Evolutionary conservation across 2,329 filamentous ascomycete genomes (phyloP).

Genomic region (Aspergillus neotritici): DNA sequence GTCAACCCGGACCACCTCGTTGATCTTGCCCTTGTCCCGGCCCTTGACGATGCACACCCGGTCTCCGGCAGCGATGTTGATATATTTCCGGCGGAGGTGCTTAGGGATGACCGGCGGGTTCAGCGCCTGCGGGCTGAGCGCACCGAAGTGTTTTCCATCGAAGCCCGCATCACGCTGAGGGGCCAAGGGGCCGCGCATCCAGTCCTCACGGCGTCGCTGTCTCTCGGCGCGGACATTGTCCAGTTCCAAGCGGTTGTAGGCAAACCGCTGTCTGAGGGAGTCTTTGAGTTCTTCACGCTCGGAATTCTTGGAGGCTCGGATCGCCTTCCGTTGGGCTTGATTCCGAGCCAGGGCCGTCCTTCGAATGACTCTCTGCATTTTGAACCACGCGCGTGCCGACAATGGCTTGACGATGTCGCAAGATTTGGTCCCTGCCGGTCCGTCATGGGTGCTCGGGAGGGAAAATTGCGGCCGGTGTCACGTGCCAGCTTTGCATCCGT

Average conservation of each 20-base stretch:
- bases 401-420: slow-evolving; percentile 22
- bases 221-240: slow-evolving; percentile 46
- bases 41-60: slow-evolving; percentile 77
- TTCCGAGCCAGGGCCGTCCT: slow-evolving; percentile 62
- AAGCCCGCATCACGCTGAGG: slow-evolving; percentile 68
- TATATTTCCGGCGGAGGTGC: slow-evolving; percentile 40
- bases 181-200: slow-evolving; percentile 69
- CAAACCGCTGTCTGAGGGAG: slow-evolving; percentile 24
- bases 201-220: slow-evolving; percentile 64
- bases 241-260: slow-evolving; percentile 29
- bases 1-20: slow-evolving; percentile 58
- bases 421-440: neutral
- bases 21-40: slow-evolving; percentile 76
- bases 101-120: slow-evolving; percentile 38
- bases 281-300: slow-evolving; percentile 34
- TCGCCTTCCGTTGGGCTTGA: slow-evolving; percentile 48
- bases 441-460: slow-evolving; percentile 6
- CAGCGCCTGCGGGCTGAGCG: slow-evolving; percentile 39
- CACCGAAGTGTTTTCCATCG: slow-evolving; percentile 54
- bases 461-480: slow-evolving; percentile 21
- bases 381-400: slow-evolving; percentile 25
- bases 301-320: slow-evolving; percentile 40
- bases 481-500: slow-evolving; percentile 5
- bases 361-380: slow-evolving; percentile 67
- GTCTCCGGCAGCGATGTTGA: slow-evolving; percentile 64